These are phyloP conservation scores for Neurospora hispaniola DNA, from an alignment of 495 filamentous ascomycete genomes.

Conservation along the genomic window DNA sequence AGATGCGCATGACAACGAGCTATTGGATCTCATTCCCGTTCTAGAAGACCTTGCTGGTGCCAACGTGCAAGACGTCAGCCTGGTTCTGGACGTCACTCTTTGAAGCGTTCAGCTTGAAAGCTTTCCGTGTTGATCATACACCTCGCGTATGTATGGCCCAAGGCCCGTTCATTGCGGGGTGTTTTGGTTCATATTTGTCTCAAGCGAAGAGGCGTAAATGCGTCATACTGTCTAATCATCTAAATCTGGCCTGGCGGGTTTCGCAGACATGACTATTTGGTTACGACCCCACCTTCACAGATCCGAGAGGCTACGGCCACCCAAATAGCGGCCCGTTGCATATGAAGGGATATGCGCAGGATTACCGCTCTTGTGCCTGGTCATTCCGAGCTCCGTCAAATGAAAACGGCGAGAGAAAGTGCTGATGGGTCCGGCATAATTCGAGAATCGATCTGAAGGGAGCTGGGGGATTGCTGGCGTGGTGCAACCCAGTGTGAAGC, in stretches of 20 bases:
- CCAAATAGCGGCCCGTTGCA: neutral
- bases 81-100: constrained; percentile 92
- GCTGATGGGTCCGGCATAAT: neutral
- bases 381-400: neutral
- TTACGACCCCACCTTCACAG: constrained; percentile 5
- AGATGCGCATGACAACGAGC: constrained; percentile 98
- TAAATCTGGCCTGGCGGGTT: constrained; percentile 14
- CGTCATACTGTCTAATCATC: constrained; percentile 21
- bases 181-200: constrained; percentile 21
- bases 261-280: constrained; percentile 2
- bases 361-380: neutral
- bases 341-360: neutral
- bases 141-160: constrained; percentile 3
- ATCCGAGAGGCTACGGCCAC: neutral
- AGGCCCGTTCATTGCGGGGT: constrained; percentile 39
- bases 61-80: constrained; percentile 88
- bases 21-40: constrained; percentile 94
- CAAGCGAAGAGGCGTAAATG: constrained; percentile 4
- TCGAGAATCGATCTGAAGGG: neutral
- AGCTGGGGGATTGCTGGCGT: neutral
- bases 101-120: constrained; percentile 40
- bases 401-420: neutral
- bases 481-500: neutral
- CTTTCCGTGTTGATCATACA: constrained; percentile 19
- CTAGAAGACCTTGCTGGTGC: constrained; percentile 88